A percentile compares a stretch with the other conserved stretches of the same genome.
These are phyloP conservation scores for Cryphonectria parasitica DNA, from an alignment of 2,329 filamentous ascomycete genomes.

Conservation along the genomic window DNA sequence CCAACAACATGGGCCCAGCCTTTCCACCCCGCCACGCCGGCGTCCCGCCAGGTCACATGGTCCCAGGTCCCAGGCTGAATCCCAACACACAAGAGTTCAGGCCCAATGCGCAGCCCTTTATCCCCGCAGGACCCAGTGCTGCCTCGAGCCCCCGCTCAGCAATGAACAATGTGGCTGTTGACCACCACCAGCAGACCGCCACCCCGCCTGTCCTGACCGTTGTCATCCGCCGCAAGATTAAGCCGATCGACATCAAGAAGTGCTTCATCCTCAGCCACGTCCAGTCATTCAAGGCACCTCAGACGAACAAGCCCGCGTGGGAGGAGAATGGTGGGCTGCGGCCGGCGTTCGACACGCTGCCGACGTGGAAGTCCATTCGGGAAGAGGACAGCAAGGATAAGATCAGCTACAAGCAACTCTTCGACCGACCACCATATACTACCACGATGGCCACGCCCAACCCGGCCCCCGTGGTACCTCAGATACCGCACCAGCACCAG, in stretches of 20 bases:
- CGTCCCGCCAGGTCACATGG: slow-evolving; percentile 52
- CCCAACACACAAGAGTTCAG: slow-evolving; percentile 78
- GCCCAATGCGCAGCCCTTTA: slow-evolving; percentile 79
- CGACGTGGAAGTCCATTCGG: slow-evolving; percentile 77
- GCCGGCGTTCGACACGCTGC: slow-evolving; percentile 80
- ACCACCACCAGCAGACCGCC: slow-evolving; percentile 22
- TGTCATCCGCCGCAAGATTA: slow-evolving; percentile 72
- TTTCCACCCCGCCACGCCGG: slow-evolving; percentile 59
- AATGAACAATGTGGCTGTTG: slow-evolving; percentile 52
- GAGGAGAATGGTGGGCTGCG: slow-evolving; percentile 81
- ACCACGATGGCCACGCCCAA: slow-evolving; percentile 69
- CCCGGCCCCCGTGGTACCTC: slow-evolving; percentile 69
- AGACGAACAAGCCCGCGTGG: slow-evolving; percentile 59
- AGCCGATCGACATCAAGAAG: slow-evolving; percentile 73
- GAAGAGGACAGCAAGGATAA: slow-evolving; percentile 72
- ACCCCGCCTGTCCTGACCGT: slow-evolving; percentile 47
- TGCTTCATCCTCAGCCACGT: slow-evolving; percentile 59
- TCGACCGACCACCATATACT: slow-evolving; percentile 67
- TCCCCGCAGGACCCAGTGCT: slow-evolving; percentile 69
- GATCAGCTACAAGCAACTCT: slow-evolving; percentile 75
- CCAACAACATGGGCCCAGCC: slow-evolving; percentile 56
- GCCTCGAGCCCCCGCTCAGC: slow-evolving; percentile 73
- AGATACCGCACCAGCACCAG: slow-evolving; percentile 81
- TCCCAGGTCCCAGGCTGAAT: slow-evolving; percentile 58
- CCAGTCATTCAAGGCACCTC: slow-evolving; percentile 56